phyloP scores from a whole-genome alignment of 225 moss, liverwort and hornwort genomes.

The Lunularia cruciata region DNA sequence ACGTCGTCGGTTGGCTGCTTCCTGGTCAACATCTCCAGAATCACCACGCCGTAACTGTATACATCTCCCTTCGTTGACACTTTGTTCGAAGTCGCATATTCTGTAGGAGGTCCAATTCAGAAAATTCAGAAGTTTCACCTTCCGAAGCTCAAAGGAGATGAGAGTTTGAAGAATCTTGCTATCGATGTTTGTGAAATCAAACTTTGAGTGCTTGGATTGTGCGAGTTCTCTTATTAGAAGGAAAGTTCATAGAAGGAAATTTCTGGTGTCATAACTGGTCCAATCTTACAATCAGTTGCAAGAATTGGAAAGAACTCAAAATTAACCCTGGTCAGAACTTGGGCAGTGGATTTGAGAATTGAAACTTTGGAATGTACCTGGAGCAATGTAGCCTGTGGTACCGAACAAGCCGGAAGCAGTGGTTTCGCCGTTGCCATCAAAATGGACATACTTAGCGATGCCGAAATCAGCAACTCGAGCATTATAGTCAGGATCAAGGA shows the following conservation, averaged over 20 bases:
- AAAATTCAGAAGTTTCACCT: neutral
- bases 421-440: constrained; percentile 11
- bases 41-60: constrained; percentile 43
- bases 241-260: too few relatives aligned
- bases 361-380: constrained; percentile 15
- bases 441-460: constrained; percentile 19
- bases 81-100: constrained; percentile 38
- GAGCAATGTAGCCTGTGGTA: constrained; percentile 36
- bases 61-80: constrained; percentile 41
- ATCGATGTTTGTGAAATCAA: too few relatives aligned
- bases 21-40: constrained; percentile 29
- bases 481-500: constrained; percentile 25
- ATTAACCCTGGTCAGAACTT: neutral
- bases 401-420: constrained; percentile 21
- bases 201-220: too few relatives aligned
- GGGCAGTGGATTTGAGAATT: neutral
- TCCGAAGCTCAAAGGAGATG: neutral
- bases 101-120: constrained; percentile 8
- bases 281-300: too few relatives aligned
- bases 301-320: too few relatives aligned
- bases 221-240: too few relatives aligned
- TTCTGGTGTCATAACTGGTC: too few relatives aligned
- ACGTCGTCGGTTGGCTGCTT: constrained; percentile 30
- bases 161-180: too few relatives aligned
- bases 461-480: constrained; percentile 31